These are phyloP conservation scores for Candida xiaguanensis DNA, from an alignment of 805 yeast genomes.

Conservation along the genomic window DNA sequence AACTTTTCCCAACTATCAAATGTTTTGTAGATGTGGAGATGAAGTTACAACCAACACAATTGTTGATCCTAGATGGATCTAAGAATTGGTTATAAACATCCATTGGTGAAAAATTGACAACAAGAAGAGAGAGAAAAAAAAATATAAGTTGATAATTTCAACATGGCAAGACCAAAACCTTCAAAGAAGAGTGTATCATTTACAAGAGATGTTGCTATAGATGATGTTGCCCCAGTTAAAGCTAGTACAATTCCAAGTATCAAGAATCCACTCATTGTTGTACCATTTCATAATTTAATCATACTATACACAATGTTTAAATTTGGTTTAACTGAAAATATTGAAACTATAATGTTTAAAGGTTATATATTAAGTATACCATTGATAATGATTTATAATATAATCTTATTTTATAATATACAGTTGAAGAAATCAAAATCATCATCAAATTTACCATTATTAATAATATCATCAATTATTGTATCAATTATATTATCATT, in stretches of 20 bases:
- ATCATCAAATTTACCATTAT: constrained; percentile 17
- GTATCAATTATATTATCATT: constrained; percentile 32
- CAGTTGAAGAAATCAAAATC: constrained; percentile 7
- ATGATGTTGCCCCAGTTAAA: not conserved
- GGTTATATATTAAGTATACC: constrained; percentile 24
- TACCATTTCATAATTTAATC: constrained; percentile 30
- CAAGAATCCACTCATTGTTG: constrained; percentile 11
- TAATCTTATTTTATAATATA: constrained; percentile 13
- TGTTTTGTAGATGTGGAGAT: constrained; percentile 44
- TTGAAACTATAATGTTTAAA: constrained; percentile 18
- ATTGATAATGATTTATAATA: constrained; percentile 22
- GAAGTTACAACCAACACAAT: constrained; percentile 52
- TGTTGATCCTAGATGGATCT: constrained; percentile 71
- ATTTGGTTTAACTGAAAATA: constrained; percentile 25
- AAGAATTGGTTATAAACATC: constrained; percentile 75
- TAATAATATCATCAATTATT: constrained; percentile 24
- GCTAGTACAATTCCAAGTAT: constrained; percentile 13
- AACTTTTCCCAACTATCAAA: constrained; percentile 67
- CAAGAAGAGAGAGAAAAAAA: not conserved
- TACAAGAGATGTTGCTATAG: not conserved
- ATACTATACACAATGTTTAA: constrained; percentile 27
- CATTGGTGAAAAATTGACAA: constrained; percentile 40
- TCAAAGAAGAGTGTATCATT: constrained; percentile 3
- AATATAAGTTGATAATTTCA: not conserved
- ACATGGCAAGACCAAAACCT: not conserved